Evolutionary conservation across 2,329 filamentous ascomycete genomes (phyloP).

Genomic region (Neofusicoccum ribis): DNA sequence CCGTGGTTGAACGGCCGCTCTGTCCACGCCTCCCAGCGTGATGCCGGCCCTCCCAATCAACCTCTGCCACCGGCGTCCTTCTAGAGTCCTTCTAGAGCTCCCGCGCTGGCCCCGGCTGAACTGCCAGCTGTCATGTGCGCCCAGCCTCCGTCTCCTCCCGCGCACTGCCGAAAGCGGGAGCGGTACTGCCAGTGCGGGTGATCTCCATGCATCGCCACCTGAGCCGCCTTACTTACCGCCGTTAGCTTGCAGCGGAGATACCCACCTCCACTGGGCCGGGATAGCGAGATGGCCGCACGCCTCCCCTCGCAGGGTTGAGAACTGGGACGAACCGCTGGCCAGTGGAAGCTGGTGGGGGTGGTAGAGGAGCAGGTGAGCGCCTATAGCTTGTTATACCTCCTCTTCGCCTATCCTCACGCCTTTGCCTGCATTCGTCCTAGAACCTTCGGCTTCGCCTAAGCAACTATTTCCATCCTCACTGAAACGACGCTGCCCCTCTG

Average conservation of each 20-base stretch:
- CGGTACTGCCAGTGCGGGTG: neutral
- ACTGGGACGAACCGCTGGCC: neutral
- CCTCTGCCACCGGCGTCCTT: slow-evolving; percentile 13
- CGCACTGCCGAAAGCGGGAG: neutral
- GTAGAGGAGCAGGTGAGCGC: neutral
- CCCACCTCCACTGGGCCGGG: neutral
- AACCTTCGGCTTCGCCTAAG: neutral
- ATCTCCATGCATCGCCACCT: slow-evolving; percentile 1
- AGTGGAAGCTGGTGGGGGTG: too few species aligned
- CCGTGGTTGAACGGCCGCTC: neutral
- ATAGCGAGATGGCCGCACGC: neutral
- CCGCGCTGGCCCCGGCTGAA: neutral
- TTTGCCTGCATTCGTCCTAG: neutral
- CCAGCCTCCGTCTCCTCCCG: neutral
- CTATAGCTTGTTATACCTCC: slow-evolving; percentile 1
- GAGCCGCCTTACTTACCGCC: neutral
- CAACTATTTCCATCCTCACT: neutral
- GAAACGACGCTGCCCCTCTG: neutral
- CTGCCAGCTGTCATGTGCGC: neutral
- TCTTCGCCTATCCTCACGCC: neutral
- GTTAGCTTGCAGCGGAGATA: neutral
- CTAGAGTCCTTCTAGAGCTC: slow-evolving; percentile 9
- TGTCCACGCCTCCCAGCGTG: neutral
- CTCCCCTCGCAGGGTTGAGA: neutral
- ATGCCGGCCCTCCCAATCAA: slow-evolving; percentile 6